Evolutionary conservation across 371 early-diverging fungal species (phyloP).

Genomic region (Mucor ambiguus): DNA sequence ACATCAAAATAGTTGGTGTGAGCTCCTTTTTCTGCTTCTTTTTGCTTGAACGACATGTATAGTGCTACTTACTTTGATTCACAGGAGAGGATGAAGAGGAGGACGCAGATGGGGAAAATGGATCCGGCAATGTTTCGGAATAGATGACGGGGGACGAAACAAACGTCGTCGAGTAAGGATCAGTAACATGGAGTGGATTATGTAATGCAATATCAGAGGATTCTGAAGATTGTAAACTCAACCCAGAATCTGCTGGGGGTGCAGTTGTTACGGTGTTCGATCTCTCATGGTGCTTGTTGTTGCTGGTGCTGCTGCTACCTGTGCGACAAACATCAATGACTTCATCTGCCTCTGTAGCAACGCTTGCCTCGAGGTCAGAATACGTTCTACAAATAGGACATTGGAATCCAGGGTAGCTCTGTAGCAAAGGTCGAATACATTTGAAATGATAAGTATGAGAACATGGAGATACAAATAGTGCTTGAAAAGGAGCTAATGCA

Average conservation of each 20-base stretch:
- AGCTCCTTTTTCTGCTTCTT: neutral
- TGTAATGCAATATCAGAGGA: neutral
- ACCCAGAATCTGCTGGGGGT: conserved; percentile 15
- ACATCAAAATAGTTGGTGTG: neutral
- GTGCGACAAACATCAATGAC: conserved; percentile 21
- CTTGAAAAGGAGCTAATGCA: conserved; percentile 88
- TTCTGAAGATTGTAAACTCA: conserved; percentile 11
- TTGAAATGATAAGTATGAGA: conserved; percentile 96
- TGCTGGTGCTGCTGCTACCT: neutral
- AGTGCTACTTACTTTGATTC: neutral
- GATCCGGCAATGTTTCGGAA: conserved; percentile 15
- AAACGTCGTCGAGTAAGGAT: conserved; percentile 8
- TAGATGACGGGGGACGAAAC: conserved; percentile 21
- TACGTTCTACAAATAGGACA: conserved; percentile 95
- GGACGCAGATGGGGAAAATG: neutral
- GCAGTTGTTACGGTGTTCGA: neutral
- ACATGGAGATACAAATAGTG: conserved; percentile 93
- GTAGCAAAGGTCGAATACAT: conserved; percentile 82
- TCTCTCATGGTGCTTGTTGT: neutral
- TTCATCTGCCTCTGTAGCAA: conserved; percentile 73
- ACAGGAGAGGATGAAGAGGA: neutral
- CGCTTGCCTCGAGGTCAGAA: conserved; percentile 88
- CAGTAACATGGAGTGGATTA: conserved; percentile 4
- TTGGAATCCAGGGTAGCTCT: conserved; percentile 78
- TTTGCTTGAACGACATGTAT: neutral